Evolutionary conservation across 805 yeast genomes (phyloP).

Genomic region (Hanseniaspora thailandica): DNA sequence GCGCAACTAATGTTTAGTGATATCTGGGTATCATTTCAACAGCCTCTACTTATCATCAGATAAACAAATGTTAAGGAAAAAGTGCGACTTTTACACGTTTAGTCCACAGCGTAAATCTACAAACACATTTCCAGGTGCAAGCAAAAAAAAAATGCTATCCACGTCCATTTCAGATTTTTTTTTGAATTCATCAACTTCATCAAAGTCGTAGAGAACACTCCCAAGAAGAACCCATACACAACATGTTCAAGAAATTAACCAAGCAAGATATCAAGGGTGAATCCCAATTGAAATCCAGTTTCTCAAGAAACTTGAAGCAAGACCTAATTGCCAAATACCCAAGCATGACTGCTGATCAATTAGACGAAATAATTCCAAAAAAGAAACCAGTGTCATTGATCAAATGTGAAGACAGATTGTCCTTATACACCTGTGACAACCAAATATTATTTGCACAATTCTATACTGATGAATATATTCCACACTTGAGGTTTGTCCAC

Average conservation of each 20-base stretch:
- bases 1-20: neutral
- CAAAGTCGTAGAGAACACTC: neutral
- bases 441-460: conserved; percentile 72
- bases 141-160: neutral
- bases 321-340: conserved; percentile 67
- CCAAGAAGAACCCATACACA: neutral
- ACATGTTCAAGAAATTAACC: conserved; percentile 39
- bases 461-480: conserved; percentile 58
- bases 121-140: neutral
- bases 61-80: neutral
- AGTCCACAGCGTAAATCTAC: no score
- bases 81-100: no score
- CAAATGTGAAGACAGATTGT: conserved; percentile 84
- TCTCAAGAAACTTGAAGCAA: conserved; percentile 75
- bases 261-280: conserved; percentile 82
- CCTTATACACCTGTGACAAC: conserved; percentile 58
- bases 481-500: conserved; percentile 64
- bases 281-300: conserved; percentile 84
- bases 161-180: neutral
- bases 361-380: conserved; percentile 79
- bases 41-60: no score
- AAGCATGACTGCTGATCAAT: conserved; percentile 48
- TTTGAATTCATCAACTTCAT: neutral
- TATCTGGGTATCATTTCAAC: no score
- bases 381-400: conserved; percentile 67